Conservation (phyloP, 2,329 filamentous ascomycete species). For the Fusarium austroafricanum region DNA sequence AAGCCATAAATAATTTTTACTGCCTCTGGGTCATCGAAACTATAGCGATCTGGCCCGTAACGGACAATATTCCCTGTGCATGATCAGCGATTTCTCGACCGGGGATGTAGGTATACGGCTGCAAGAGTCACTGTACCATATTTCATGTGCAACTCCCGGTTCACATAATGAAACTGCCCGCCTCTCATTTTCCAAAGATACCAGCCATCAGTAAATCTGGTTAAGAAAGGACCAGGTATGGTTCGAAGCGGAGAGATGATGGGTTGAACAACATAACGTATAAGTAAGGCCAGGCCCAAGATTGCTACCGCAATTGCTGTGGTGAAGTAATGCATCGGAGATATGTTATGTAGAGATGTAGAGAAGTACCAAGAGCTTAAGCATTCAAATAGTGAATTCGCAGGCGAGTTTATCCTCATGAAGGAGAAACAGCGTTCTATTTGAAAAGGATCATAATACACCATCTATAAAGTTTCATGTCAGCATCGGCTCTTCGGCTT, state of each 20-base stretch:
- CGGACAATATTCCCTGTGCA: constrained; percentile 52
- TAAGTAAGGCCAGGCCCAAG: neutral
- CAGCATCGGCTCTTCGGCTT: neutral
- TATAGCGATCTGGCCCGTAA: constrained; percentile 61
- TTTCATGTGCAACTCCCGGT: constrained; percentile 46
- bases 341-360: neutral
- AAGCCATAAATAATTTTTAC: constrained; percentile 52
- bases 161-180: constrained; percentile 46
- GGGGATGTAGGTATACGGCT: neutral
- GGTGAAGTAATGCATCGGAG: neutral
- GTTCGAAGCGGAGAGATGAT: constrained; percentile 41
- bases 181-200: constrained; percentile 43
- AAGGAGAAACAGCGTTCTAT: neutral
- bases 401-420: neutral
- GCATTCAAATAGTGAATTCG: neutral
- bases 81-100: neutral
- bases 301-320: neutral
- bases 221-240: constrained; percentile 45
- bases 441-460: neutral
- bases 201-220: constrained; percentile 47
- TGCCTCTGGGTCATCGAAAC: constrained; percentile 55
- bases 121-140: constrained; percentile 38
- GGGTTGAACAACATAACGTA: neutral
- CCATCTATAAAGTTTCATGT: neutral
- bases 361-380: neutral